A percentile compares a stretch with the other conserved stretches of the same genome.
Conservation (phyloP, 2,329 filamentous ascomycete species). For the Pseudocercospora eumusae region DNA sequence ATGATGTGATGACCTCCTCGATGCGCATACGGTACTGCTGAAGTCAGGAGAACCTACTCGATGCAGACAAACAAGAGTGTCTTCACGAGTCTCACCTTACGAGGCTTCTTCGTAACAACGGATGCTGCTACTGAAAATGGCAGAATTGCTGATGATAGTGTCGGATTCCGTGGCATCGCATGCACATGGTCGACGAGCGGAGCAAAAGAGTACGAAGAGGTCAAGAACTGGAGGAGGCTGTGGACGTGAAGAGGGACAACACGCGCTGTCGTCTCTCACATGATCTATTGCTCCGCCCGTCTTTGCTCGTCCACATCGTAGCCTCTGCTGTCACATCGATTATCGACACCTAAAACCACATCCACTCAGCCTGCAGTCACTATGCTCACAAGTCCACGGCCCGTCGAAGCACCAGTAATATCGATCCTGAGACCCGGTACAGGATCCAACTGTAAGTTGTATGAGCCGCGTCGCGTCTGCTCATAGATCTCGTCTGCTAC, state of each 20-base stretch:
- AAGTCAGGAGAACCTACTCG: not conserved
- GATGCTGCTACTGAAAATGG: not conserved
- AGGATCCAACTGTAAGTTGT: too few species aligned
- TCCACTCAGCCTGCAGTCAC: too few species aligned
- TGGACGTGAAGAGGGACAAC: not conserved
- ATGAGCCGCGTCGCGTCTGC: too few species aligned
- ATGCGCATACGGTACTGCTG: not conserved
- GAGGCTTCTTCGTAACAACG: not conserved
- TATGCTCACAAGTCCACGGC: too few species aligned
- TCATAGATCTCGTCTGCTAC: too few species aligned
- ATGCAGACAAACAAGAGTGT: not conserved
- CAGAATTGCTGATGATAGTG: not conserved
- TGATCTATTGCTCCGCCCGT: not conserved
- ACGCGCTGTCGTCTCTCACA: not conserved
- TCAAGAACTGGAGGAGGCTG: not conserved
- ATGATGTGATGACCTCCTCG: not conserved
- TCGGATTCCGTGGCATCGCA: not conserved
- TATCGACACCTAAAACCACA: too few species aligned
- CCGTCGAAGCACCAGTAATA: too few species aligned
- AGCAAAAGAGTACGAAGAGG: not conserved
- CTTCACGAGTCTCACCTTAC: not conserved
- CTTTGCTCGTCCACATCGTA: too few species aligned
- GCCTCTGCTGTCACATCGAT: too few species aligned
- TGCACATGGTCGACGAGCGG: not conserved
- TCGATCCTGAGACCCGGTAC: too few species aligned